Evolutionary conservation across 2,329 filamentous ascomycete genomes (phyloP), one percentile per base, ranked within the genome.

Genomic region (Hypoxylon sp.): DNA sequence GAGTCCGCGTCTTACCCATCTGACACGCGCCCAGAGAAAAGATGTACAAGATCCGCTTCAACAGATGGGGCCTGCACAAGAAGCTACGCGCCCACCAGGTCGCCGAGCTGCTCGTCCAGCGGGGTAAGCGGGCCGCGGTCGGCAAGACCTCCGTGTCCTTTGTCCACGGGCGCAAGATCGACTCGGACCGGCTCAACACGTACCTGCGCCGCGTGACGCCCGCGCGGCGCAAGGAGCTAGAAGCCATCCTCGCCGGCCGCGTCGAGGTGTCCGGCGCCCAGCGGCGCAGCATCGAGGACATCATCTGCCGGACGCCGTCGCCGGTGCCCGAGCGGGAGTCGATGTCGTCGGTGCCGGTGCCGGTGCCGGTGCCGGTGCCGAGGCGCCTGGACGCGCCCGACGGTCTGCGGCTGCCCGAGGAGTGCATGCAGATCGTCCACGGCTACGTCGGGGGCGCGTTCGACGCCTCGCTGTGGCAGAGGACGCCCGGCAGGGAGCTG

Each of bases 41-140:
- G 49, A 70, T 71, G 69, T 71, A 69, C 26, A 71, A 71, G 55
- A 67, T 65, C 50, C 65, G 66, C 10, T 68, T 71, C 56, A 66
- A 66, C 37, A 68, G 62, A 54, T 71, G 69, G 69, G 68, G 69
- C 39, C 26, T 71, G 17, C 68, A 71, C 46, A 71, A 71, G 60
- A 70, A 71, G 56, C 57, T 70, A 26, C 61, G 61, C 17, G 65
- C 67, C 37, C 59, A 64, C 44, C 64, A 69, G 39, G 64, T 65
- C 47, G 62, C 64, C 30, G 58, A 69, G 55, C 61, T 68, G 15
- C 59, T 70, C n/a, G 54, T 59, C 37, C 65, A 68, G 49, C 62
- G 60, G 37, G 55, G 48, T 15, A 57, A 49, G 7, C 62, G 67
- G 20, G 67, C 62, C 30, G 62, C 62, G 8, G 56, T 43, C 7